Base-by-base conservation (phyloP, 805 yeast genomes). In the Pichia gijzeniarum region DNA sequence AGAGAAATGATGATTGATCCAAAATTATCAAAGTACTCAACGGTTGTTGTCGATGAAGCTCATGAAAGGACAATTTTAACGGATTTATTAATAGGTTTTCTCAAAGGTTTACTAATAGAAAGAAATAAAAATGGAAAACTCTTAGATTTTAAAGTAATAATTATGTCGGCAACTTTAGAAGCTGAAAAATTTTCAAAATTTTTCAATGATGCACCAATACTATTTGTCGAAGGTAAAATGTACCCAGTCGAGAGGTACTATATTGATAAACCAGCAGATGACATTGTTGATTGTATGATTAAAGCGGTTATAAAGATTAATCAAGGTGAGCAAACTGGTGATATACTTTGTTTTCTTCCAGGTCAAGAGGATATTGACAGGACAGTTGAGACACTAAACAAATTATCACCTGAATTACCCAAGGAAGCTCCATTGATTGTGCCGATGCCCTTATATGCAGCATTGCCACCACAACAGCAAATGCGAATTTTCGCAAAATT, bases 341-440 rank as follows among this genome's bases (percentile, higher is more conserved):
- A 93, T 61, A 77, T 93, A n/a, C 65, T 93, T 25, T 91, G 91
- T 44, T 93, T 93, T 59, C 67, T 93, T 44, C 90, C 98, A 0
- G 99, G 99, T 50, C 99, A 93, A 63, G 99, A 93, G 59, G 99
- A 93, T 59, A 93, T 93, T 61, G 99, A 93, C 61, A 83, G 83
- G 54, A 82, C 85, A 13, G 88, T 79, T 1, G 74, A 76, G 14
- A 64, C 82, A 1, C 65, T 93, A 45, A 73, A 69, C 44, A 73
- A 74, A 33, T 57, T 83, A 18, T 75, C 90, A 1, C 84, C 85
- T 1, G 72, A 74, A 38, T 62, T 90, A 25, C 87, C 91, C 0
- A 76, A 71, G 47, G 83, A 79, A 33, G 89, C 90, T 0, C 97
- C 97, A 0, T 55, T 73, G 18, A 69, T 90, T 43, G 78, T 82